phyloP scores from a whole-genome alignment of 164 flowering plant genomes.

The Liriodendron chinense region DNA sequence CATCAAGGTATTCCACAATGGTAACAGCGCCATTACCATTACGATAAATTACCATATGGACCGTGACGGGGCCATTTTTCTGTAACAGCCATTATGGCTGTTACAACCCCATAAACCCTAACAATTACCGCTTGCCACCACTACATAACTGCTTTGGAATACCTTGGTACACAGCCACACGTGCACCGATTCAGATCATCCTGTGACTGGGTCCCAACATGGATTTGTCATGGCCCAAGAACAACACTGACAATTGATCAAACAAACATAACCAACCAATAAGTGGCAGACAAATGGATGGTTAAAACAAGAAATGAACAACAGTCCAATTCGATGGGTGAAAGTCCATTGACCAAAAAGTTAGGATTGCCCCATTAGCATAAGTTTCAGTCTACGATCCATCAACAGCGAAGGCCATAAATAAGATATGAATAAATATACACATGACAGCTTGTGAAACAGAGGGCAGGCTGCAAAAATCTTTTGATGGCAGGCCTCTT shows the following conservation, averaged over 20 bases:
- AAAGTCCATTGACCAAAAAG: not conserved
- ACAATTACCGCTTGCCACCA: too few relatives aligned
- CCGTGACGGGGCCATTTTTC: too few relatives aligned
- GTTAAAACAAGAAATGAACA: not conserved
- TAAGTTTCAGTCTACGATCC: not conserved
- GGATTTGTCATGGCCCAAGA: not conserved
- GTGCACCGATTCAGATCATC: not conserved
- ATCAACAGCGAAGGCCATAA: not conserved
- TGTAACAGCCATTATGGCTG: too few relatives aligned
- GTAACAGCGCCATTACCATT: too few relatives aligned
- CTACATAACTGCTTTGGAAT: too few relatives aligned
- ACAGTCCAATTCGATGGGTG: not conserved
- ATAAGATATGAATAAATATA: not conserved
- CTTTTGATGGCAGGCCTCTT: too few relatives aligned
- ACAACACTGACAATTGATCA: not conserved
- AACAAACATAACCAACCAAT: not conserved
- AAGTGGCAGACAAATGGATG: not conserved
- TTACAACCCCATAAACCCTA: too few relatives aligned
- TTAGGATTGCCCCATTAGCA: not conserved
- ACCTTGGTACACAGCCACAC: not conserved
- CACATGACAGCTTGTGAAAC: not conserved
- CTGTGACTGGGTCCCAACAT: not conserved
- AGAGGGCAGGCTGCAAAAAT: not conserved
- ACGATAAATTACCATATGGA: too few relatives aligned
- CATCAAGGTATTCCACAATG: too few relatives aligned